phyloP scores from a whole-genome alignment of 1,139 yeast species.

The Yamadazyma siamensis region DNA sequence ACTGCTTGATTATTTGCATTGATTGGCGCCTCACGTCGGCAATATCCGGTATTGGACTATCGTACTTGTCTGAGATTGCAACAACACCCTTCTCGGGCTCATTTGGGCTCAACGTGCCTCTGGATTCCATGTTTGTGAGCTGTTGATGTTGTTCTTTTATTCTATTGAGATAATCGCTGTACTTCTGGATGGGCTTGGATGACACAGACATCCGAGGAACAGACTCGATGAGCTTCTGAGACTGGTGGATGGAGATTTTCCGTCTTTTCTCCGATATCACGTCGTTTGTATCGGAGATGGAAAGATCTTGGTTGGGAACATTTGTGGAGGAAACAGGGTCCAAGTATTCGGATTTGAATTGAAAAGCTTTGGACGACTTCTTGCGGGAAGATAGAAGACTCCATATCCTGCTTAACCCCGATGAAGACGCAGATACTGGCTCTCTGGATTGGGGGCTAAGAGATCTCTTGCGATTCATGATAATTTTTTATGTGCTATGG shows the following conservation, averaged over 20 bases:
- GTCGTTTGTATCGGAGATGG: constrained; percentile 11
- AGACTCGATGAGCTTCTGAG: constrained; percentile 14
- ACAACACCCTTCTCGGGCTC: constrained; percentile 5
- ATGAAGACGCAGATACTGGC: no score
- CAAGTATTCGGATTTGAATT: constrained; percentile 1
- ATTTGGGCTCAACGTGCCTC: constrained; percentile 17
- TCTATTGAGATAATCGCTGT: constrained; percentile 23
- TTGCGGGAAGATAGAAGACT: constrained; percentile 4
- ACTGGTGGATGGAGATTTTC: constrained; percentile 25
- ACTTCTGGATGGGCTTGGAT: constrained; percentile 16
- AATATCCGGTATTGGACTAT: constrained; percentile 20
- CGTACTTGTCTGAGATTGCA: constrained; percentile 7
- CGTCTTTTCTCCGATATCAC: constrained; percentile 29
- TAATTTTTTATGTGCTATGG: no score
- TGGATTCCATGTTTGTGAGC: constrained; percentile 25
- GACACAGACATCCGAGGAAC: constrained; percentile 22
- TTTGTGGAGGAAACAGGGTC: no score
- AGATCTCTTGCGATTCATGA: constrained; percentile 12
- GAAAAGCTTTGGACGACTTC: constrained; percentile 2
- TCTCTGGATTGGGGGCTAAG: constrained; percentile 15
- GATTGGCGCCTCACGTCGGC: constrained; percentile 14
- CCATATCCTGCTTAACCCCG: no score
- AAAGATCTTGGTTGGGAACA: not conserved
- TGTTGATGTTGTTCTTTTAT: constrained; percentile 25
- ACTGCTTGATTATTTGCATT: constrained; percentile 17